Conservation (phyloP, 1,139 yeast species). For the Blastobotrys aristatus region DNA sequence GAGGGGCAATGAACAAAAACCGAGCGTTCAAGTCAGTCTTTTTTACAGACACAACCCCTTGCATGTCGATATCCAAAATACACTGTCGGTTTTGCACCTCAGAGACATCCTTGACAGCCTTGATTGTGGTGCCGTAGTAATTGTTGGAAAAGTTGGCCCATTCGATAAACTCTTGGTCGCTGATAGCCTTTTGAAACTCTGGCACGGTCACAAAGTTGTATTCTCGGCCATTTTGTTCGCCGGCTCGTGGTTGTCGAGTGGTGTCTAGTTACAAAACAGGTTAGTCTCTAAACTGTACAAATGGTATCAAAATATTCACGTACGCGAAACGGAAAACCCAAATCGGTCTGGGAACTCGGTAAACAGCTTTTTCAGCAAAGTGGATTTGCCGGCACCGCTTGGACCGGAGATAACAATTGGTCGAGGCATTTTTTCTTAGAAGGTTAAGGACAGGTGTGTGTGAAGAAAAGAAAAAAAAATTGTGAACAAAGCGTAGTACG, state of each 20-base stretch:
- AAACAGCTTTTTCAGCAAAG: conserved; percentile 80
- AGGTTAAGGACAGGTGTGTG: not conserved
- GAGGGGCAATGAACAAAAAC: conserved; percentile 86
- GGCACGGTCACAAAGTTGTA: conserved; percentile 82
- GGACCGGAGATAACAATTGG: conserved; percentile 97
- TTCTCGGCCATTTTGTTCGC: conserved; percentile 85
- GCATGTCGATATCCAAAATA: conserved; percentile 96
- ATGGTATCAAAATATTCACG: too few species aligned
- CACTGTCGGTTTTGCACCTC: conserved; percentile 55
- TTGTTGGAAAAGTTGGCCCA: conserved; percentile 98
- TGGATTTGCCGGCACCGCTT: conserved; percentile 92
- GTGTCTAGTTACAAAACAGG: conserved; percentile 50
- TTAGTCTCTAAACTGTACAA: too few species aligned
- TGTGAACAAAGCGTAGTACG: not conserved
- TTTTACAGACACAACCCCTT: conserved; percentile 93
- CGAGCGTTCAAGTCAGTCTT: conserved; percentile 75
- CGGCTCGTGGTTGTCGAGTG: conserved; percentile 85
- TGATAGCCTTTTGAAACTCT: conserved; percentile 69
- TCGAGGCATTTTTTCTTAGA: conserved; percentile 41
- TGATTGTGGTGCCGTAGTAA: conserved; percentile 89
- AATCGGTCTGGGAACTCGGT: conserved; percentile 84
- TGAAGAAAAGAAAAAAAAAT: conserved; percentile 1
- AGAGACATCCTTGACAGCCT: conserved; percentile 74
- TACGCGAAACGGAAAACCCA: conserved; percentile 83
- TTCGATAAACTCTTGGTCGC: conserved; percentile 75